These are phyloP conservation scores for Dactylellina sp. DNA, from an alignment of 2,329 filamentous ascomycete species.

Conservation along the genomic window DNA sequence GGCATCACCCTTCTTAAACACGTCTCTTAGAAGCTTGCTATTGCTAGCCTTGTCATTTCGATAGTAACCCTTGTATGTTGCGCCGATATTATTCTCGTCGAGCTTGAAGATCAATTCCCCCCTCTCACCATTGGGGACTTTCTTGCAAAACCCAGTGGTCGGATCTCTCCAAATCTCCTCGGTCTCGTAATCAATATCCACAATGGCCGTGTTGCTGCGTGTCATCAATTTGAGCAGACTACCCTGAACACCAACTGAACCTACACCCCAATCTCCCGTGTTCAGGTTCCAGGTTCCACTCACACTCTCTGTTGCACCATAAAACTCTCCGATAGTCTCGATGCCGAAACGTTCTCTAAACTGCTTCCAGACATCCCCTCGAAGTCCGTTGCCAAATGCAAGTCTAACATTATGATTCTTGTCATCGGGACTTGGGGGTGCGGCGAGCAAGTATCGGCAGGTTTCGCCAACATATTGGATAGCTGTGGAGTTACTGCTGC, in stretches of 20 bases:
- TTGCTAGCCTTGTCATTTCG: slow-evolving; percentile 77
- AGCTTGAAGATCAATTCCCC: slow-evolving; percentile 82
- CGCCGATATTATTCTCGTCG: slow-evolving; percentile 72
- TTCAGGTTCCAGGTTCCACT: slow-evolving; percentile 78
- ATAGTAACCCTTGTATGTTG: slow-evolving; percentile 84
- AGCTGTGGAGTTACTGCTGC: slow-evolving; percentile 76
- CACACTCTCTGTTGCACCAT: slow-evolving; percentile 80
- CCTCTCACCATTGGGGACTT: slow-evolving; percentile 71
- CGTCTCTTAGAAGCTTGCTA: slow-evolving; percentile 78
- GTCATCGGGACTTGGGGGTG: slow-evolving; percentile 76
- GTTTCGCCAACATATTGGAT: slow-evolving; percentile 93
- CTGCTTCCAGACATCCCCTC: slow-evolving; percentile 84
- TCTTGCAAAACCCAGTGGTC: slow-evolving; percentile 75
- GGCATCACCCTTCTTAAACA: slow-evolving; percentile 79
- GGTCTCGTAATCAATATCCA: slow-evolving; percentile 77
- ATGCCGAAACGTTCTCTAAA: slow-evolving; percentile 86
- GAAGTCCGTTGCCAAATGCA: slow-evolving; percentile 85
- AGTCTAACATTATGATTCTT: slow-evolving; percentile 77
- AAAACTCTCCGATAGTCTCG: slow-evolving; percentile 80
- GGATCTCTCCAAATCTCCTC: slow-evolving; percentile 76
- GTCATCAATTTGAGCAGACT: slow-evolving; percentile 71
- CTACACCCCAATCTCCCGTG: slow-evolving; percentile 77
- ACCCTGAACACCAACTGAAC: slow-evolving; percentile 81
- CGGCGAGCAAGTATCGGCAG: slow-evolving; percentile 81
- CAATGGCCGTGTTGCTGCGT: slow-evolving; percentile 69